Evolutionary conservation across 169 alveolate genomes (phyloP), one percentile per base, ranked within the genome.

Genomic region (Eimeria necatrix): DNA sequence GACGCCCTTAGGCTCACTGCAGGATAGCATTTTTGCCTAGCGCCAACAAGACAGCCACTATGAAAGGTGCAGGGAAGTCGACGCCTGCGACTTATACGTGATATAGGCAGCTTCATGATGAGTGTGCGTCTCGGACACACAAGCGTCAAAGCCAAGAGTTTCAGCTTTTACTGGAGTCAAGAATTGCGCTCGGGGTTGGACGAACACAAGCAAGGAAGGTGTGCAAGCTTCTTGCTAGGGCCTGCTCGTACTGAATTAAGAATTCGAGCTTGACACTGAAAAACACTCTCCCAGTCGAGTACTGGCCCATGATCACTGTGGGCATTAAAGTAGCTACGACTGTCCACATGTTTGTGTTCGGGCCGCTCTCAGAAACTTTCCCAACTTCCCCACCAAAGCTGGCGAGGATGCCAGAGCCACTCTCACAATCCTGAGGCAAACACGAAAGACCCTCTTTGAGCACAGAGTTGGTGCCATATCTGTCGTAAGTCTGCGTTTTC

Each of bases 131-230:
- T 84, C 46, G 41, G 68, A 18, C 53, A 56, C 80, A 60, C 92
- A 7, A 51, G 9, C 80, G 92, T 84, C 64, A 68, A 70, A 32
- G 71, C 92, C 53, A 60, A 84, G 56, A 60, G 80, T n/a, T 84
- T 84, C 41, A 84, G 80, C 68, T 84, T 84, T 41, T 84, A 26
- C 80, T 84, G 92, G 92, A 60, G 61, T 60, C 74, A 18, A 46
- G 78, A 84, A 60, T n/a, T 60, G 74, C 78, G 89, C 22, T 22
- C 51, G 49, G 71, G 73, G 0, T 7, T 51, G 32, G 53, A 80
- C 24, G 89, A 80, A 20, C 51, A 56, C 71, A 53, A 49, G 51
- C 71, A 49, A 5, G 73, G 22, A 4, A 61, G 89, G 89, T 74
- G 41, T 0, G 85, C 48, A 20, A 26, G 41, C 41, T 32, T 32